Evolutionary conservation across 306 rosid species (phyloP).

Genomic region (Albizia julibrissin): DNA sequence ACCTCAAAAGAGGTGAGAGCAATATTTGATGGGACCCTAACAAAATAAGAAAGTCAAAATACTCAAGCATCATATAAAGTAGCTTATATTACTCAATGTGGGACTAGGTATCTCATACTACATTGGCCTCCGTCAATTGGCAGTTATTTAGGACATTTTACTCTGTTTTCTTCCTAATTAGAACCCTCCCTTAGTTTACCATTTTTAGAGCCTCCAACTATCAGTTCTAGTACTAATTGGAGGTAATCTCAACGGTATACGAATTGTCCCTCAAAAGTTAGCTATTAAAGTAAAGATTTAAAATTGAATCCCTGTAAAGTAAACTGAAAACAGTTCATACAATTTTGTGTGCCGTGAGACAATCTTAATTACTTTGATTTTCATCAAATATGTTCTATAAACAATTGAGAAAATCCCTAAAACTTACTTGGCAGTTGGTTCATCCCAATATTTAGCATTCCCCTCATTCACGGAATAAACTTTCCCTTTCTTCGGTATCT

Average conservation of each 20-base stretch:
- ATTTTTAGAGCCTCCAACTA: neutral
- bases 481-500: slow-evolving; percentile 86
- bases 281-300: neutral
- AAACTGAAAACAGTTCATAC: neutral
- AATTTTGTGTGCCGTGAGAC: neutral
- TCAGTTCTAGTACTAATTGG: neutral
- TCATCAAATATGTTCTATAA: neutral
- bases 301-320: neutral
- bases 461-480: slow-evolving; percentile 94
- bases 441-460: slow-evolving; percentile 92
- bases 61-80: neutral
- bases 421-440: slow-evolving; percentile 68
- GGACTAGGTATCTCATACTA: neutral
- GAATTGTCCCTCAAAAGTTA: neutral
- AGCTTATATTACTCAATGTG: neutral
- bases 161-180: neutral
- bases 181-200: neutral
- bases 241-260: neutral
- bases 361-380: neutral
- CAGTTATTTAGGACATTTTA: neutral
- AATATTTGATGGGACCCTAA: neutral
- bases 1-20: neutral
- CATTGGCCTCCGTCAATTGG: neutral
- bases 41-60: neutral
- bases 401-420: neutral